Percentiles rank a stretch among this genome's conserved stretches.
These are phyloP conservation scores for Penicillium sp. DNA, from an alignment of 2,329 filamentous ascomycete genomes.

Conservation along the genomic window DNA sequence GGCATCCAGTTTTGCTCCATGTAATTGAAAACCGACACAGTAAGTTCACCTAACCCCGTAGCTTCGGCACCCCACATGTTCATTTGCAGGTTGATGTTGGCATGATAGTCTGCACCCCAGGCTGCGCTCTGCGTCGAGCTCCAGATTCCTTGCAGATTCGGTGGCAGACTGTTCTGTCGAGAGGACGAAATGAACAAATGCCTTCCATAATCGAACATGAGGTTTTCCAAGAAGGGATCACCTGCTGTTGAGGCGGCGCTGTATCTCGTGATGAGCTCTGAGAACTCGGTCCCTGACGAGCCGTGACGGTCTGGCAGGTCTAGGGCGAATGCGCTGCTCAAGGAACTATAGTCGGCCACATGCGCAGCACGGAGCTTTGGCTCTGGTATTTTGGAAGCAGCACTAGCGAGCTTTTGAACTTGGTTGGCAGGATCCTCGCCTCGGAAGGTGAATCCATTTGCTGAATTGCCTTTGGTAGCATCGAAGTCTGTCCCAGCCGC, in stretches of 20 bases:
- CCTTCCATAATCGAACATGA: conserved; percentile 56
- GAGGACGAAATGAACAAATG: conserved; percentile 59
- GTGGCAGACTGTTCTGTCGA: conserved; percentile 53
- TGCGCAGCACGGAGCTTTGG: conserved; percentile 16
- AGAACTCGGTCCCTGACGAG: conserved; percentile 24
- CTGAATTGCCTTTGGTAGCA: conserved; percentile 50
- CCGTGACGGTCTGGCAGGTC: conserved; percentile 40
- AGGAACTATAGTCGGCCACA: conserved; percentile 14
- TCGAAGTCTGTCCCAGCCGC: conserved; percentile 52
- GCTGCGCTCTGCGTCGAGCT: conserved; percentile 47
- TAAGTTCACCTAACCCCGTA: conserved; percentile 7
- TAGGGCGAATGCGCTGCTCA: conserved; percentile 33
- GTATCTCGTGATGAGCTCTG: conserved; percentile 31
- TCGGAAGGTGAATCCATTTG: conserved; percentile 50
- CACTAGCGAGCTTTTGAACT: conserved; percentile 35
- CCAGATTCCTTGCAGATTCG: conserved; percentile 62
- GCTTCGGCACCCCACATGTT: conserved; percentile 54
- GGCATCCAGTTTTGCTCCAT: conserved; percentile 58
- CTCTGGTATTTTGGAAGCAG: conserved; percentile 10
- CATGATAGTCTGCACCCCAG: conserved; percentile 60
- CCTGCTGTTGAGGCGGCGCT: background rate
- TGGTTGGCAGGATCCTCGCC: conserved; percentile 48
- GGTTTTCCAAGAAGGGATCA: conserved; percentile 54
- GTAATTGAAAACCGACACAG: conserved; percentile 52
- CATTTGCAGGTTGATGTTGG: conserved; percentile 64